Evolutionary conservation across 2,329 filamentous ascomycete genomes (phyloP).

Genomic region (Monilinia laxa): DNA sequence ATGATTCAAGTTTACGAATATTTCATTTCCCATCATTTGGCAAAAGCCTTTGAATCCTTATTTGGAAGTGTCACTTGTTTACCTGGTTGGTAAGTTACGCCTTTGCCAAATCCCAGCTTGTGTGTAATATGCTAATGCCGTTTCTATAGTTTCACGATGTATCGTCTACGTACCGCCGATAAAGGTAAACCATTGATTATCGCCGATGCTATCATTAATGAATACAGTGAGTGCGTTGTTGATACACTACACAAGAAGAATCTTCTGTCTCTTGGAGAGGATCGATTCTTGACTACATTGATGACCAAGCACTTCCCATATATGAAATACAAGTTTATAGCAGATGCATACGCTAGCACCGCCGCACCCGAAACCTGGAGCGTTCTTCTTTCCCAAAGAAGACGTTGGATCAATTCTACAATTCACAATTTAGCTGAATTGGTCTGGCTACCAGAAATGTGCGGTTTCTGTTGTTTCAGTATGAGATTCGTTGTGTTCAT

Average conservation of each 20-base stretch:
- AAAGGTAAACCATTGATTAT: constrained; percentile 94
- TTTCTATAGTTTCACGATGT: constrained; percentile 87
- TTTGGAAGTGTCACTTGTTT: constrained; percentile 98
- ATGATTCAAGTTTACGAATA: constrained; percentile 99
- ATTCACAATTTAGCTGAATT: constrained; percentile 94
- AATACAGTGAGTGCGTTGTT: constrained; percentile 85
- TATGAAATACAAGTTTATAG: constrained; percentile 95
- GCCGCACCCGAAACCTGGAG: constrained; percentile 93
- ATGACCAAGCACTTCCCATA: constrained; percentile 97
- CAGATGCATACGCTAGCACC: constrained; percentile 89
- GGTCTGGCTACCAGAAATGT: constrained; percentile 87
- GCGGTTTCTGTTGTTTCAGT: constrained; percentile 97
- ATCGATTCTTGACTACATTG: constrained; percentile 93
- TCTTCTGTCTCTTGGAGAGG: constrained; percentile 86
- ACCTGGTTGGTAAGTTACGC: constrained; percentile 82
- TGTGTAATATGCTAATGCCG: constrained; percentile 41
- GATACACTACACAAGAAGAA: constrained; percentile 97
- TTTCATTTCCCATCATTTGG: constrained; percentile 95
- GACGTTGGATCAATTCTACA: constrained; percentile 99
- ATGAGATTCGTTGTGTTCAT: constrained; percentile 97
- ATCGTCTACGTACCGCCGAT: constrained; percentile 89
- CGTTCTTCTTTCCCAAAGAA: constrained; percentile 92
- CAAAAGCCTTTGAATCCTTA: constrained; percentile 96
- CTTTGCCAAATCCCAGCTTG: not conserved
- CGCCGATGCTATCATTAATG: constrained; percentile 79